A percentile compares a stretch with the other conserved stretches of the same genome.
Conservation (phyloP, 768 basidiomycete genomes). For the Psilocybe cubensis region DNA sequence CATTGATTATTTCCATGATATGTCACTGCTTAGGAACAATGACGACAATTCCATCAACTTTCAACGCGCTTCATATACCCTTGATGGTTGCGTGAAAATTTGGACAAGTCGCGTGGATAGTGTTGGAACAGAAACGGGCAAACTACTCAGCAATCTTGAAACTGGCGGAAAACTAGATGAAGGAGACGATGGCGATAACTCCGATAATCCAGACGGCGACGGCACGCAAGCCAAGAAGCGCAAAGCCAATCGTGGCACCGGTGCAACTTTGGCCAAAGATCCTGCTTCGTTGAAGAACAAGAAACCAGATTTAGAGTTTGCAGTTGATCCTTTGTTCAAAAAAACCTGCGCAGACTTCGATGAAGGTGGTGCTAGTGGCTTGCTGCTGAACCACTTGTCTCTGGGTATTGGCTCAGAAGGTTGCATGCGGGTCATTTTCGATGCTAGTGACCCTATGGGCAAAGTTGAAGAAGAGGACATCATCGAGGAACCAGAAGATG, state of each 20-base stretch:
- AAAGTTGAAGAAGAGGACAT: constrained; percentile 81
- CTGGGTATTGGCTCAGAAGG: constrained; percentile 80
- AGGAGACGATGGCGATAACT: constrained; percentile 62
- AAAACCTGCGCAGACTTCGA: constrained; percentile 99
- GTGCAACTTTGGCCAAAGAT: constrained; percentile 89
- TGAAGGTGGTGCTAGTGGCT: constrained; percentile 94
- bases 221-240: constrained; percentile 62
- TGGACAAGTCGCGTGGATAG: constrained; percentile 98
- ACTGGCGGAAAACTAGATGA: constrained; percentile 54
- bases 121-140: constrained; percentile 95
- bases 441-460: constrained; percentile 89
- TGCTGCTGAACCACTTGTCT: constrained; percentile 95
- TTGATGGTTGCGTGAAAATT: constrained; percentile 99
- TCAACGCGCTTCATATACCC: constrained; percentile 95
- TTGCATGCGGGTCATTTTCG: constrained; percentile 89
- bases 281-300: constrained; percentile 82
- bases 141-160: constrained; percentile 88
- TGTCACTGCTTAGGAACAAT: constrained; percentile 92
- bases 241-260: constrained; percentile 66
- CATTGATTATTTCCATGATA: constrained; percentile 99
- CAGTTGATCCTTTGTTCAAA: constrained; percentile 94
- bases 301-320: constrained; percentile 94
- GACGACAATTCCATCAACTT: constrained; percentile 98
- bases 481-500: constrained; percentile 69
- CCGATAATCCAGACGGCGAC: constrained; percentile 71